phyloP scores from a whole-genome alignment of 495 filamentous ascomycete genomes.

The Hypoxylon intermedium region DNA sequence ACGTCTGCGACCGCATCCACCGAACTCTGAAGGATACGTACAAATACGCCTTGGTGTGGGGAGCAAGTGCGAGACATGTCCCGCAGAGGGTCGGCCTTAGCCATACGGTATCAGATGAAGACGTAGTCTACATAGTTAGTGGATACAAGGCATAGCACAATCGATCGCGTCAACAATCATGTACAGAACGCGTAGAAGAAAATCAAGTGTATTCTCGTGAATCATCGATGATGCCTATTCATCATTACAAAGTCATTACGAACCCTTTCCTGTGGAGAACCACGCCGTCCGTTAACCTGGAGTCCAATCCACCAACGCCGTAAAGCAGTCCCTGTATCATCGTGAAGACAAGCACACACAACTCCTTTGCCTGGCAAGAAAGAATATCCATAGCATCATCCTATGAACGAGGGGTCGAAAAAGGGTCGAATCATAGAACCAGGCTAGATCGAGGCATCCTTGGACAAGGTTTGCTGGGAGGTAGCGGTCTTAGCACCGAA shows the following conservation, averaged over 20 bases:
- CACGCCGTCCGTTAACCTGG: conserved; percentile 6
- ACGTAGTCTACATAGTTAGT: conserved; percentile 96
- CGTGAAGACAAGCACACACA: conserved; percentile 4
- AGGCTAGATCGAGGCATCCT: conserved; percentile 1
- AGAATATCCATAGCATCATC: conserved; percentile 5
- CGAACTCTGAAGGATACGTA: conserved; percentile 96
- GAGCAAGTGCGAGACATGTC: conserved; percentile 90
- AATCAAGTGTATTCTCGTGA: conserved; percentile 23
- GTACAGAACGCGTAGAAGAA: not conserved
- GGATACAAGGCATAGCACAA: conserved; percentile 64
- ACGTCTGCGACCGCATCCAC: conserved; percentile 97
- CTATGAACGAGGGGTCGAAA: not conserved
- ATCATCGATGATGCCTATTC: conserved; percentile 25
- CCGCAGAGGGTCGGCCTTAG: conserved; percentile 91
- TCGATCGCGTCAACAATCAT: conserved; percentile 10
- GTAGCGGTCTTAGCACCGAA: conserved; percentile 34
- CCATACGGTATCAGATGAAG: conserved; percentile 90
- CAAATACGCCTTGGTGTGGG: conserved; percentile 99
- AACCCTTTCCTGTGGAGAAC: not conserved
- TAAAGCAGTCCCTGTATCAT: conserved; percentile 10
- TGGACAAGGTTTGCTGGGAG: not conserved
- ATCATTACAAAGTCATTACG: conserved; percentile 8
- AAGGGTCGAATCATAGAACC: too few relatives aligned
- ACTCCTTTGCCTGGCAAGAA: conserved; percentile 2
- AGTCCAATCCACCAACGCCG: conserved; percentile 28